A percentile compares a stretch with the other conserved stretches of the same genome.
Conservation (phyloP, 371 early-diverging fungal genomes). For the Rhizomucor pusillus region DNA sequence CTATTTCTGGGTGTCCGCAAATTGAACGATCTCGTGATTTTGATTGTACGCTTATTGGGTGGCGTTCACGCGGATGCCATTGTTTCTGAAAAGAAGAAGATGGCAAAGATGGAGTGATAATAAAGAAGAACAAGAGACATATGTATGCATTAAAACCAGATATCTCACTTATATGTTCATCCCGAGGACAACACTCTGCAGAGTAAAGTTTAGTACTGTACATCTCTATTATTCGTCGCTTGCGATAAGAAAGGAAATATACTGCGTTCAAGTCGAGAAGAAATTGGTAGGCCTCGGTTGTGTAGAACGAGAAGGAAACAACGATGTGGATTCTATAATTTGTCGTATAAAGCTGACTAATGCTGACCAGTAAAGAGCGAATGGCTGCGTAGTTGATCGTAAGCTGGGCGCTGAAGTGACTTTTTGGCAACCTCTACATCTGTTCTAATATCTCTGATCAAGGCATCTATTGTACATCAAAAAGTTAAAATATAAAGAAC, state of each 20-base stretch:
- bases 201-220: not conserved
- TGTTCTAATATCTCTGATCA: constrained; percentile 88
- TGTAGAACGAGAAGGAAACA: too few species aligned
- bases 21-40: constrained; percentile 34
- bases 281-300: too few species aligned
- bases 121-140: not conserved
- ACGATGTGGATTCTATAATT: too few species aligned
- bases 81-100: constrained; percentile 32
- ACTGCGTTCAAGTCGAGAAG: too few species aligned
- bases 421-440: constrained; percentile 83
- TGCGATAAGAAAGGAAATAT: not conserved
- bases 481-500: too few species aligned
- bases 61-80: constrained; percentile 43
- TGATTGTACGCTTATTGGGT: constrained; percentile 29
- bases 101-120: constrained; percentile 11
- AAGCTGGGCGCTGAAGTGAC: constrained; percentile 60
- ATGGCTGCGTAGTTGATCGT: constrained; percentile 23
- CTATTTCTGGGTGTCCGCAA: constrained; percentile 47
- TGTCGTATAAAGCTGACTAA: too few species aligned
- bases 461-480: constrained; percentile 60
- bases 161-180: not conserved
- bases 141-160: not conserved
- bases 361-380: constrained; percentile 9
- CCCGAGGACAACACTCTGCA: not conserved
- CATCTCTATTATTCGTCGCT: not conserved